Conservation (phyloP, 805 yeast species). For the Candida sanyiensis region DNA sequence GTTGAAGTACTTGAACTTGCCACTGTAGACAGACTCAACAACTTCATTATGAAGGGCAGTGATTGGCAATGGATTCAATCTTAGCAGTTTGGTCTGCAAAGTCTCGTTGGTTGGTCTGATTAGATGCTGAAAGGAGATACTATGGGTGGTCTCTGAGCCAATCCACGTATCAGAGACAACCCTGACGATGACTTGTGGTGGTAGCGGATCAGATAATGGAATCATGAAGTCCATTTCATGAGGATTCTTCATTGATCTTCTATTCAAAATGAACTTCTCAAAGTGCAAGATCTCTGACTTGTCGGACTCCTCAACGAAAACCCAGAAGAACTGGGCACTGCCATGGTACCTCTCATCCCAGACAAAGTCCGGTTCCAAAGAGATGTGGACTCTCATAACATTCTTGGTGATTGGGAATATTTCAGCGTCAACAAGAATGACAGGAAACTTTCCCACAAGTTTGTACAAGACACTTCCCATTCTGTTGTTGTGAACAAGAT, state of each 20-base stretch:
- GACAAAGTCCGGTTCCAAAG: constrained; percentile 65
- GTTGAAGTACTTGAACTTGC: constrained; percentile 78
- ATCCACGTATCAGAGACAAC: constrained; percentile 84
- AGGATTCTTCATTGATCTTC: constrained; percentile 42
- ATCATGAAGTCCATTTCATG: constrained; percentile 90
- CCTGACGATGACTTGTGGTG: constrained; percentile 78
- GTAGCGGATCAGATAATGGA: constrained; percentile 84
- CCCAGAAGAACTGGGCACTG: constrained; percentile 82
- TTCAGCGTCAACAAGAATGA: constrained; percentile 66
- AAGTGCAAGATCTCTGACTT: constrained; percentile 69
- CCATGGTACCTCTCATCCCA: constrained; percentile 89
- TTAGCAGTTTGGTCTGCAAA: constrained; percentile 70
- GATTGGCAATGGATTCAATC: constrained; percentile 80
- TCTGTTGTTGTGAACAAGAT: constrained; percentile 73
- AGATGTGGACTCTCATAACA: constrained; percentile 76
- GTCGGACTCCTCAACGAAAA: constrained; percentile 83
- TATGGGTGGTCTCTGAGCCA: constrained; percentile 70
- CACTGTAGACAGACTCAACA: constrained; percentile 62
- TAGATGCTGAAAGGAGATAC: constrained; percentile 84
- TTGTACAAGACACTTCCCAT: constrained; percentile 63
- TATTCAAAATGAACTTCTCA: constrained; percentile 69
- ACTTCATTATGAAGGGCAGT: constrained; percentile 66
- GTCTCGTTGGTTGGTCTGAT: constrained; percentile 87
- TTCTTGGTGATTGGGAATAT: constrained; percentile 83
- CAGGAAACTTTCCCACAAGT: constrained; percentile 68